Evolutionary conservation across 2,329 filamentous ascomycete genomes (phyloP).

Genomic region (Mycosphaerella sp.): DNA sequence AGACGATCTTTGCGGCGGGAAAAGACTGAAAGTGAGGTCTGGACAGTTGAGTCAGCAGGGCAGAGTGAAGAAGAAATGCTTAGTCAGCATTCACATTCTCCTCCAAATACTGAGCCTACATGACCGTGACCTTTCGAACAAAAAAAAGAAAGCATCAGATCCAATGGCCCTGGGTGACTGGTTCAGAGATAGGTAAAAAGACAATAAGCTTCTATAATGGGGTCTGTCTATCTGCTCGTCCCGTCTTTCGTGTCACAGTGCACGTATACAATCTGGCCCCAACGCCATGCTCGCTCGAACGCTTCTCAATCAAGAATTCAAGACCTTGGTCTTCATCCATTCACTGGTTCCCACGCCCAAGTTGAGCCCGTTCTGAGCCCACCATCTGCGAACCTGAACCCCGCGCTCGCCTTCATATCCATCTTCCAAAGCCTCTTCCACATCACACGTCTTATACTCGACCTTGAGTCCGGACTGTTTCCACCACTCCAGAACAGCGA

Average conservation of each 20-base stretch:
- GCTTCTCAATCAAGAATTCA: conserved; percentile 35
- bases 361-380: conserved; percentile 77
- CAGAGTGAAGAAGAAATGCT: no score
- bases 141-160: no score
- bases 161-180: no score
- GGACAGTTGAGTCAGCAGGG: no score
- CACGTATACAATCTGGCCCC: not conserved
- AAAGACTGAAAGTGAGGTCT: no score
- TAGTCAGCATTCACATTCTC: no score
- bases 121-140: no score
- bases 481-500: conserved; percentile 90
- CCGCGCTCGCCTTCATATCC: conserved; percentile 64
- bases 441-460: conserved; percentile 91
- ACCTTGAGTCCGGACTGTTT: conserved; percentile 68
- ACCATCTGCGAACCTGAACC: conserved; percentile 73
- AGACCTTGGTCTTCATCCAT: conserved; percentile 76
- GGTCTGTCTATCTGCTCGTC: not conserved
- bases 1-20: no score
- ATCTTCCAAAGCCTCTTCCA: conserved; percentile 90
- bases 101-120: no score
- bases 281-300: conserved; percentile 19
- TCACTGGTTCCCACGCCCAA: conserved; percentile 76
- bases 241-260: not conserved
- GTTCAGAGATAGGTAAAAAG: no score
- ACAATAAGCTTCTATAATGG: no score